A percentile compares a stretch with the other conserved stretches of the same genome.
These are phyloP conservation scores for Elsinoe necatrix DNA, from an alignment of 2,329 filamentous ascomycete genomes.

Conservation along the genomic window DNA sequence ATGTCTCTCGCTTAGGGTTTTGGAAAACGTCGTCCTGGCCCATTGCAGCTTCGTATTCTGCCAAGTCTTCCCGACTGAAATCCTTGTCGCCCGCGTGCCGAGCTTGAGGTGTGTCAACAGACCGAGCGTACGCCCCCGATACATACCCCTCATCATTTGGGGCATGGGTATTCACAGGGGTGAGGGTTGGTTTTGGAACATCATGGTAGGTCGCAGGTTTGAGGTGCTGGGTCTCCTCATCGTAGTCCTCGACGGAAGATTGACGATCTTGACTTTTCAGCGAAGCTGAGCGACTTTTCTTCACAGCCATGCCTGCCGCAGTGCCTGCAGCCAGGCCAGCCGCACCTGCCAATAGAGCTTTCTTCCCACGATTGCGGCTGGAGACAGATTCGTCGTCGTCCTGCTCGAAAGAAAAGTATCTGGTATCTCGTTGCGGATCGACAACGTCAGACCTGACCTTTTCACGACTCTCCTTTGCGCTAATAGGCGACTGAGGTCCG, in stretches of 20 bases:
- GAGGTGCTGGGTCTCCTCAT: constrained; percentile 8
- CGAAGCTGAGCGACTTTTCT: neutral
- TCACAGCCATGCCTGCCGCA: constrained; percentile 15
- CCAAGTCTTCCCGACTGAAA: constrained; percentile 11
- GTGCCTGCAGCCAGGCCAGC: constrained; percentile 31
- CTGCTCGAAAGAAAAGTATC: constrained; percentile 10
- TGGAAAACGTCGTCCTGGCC: constrained; percentile 56
- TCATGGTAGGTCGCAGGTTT: constrained; percentile 16
- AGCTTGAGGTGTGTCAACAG: constrained; percentile 13
- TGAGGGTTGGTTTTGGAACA: constrained; percentile 10
- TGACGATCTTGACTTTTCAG: neutral
- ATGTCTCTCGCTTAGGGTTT: constrained; percentile 47
- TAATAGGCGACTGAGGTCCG: constrained; percentile 47
- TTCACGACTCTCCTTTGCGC: constrained; percentile 6
- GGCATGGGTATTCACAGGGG: constrained; percentile 14
- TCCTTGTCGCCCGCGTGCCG: neutral
- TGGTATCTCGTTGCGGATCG: neutral
- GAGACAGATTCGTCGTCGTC: constrained; percentile 10
- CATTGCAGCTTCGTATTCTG: constrained; percentile 34
- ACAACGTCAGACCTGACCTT: neutral
- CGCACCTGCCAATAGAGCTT: constrained; percentile 34
- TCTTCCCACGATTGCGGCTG: constrained; percentile 10
- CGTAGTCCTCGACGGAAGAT: constrained; percentile 15
- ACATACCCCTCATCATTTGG: constrained; percentile 19
- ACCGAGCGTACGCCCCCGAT: constrained; percentile 19